These are phyloP conservation scores for Penicillium rolfsii DNA, from an alignment of 2,329 filamentous ascomycete genomes.

Conservation along the genomic window DNA sequence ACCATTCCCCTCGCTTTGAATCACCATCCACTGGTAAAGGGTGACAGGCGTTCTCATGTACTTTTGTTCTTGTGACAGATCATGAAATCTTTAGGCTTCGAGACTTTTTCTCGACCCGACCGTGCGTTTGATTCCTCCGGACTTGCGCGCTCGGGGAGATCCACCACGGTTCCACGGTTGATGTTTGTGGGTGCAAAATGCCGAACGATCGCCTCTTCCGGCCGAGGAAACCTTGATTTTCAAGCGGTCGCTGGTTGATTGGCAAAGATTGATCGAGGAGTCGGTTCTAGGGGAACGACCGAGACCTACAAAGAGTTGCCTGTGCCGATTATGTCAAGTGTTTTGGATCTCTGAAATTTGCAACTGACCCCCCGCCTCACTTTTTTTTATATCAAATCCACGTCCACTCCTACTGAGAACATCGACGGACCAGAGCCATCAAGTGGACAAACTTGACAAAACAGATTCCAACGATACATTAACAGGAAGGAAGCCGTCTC, in stretches of 20 bases:
- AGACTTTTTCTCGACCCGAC: not conserved
- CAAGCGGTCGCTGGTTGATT: not conserved
- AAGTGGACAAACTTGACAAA: not conserved
- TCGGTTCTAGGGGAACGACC: not conserved
- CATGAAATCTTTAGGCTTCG: not conserved
- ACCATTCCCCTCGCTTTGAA: not conserved
- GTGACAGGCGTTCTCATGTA: not conserved
- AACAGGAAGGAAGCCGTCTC: not conserved
- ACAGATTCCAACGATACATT: not conserved
- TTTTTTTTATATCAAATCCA: not conserved
- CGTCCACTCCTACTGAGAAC: not conserved
- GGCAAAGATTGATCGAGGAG: conserved; percentile 2
- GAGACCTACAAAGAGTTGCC: not conserved
- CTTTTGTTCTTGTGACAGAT: not conserved
- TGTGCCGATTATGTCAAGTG: not conserved
- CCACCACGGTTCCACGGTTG: conserved; percentile 23
- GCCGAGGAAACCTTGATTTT: conserved; percentile 22
- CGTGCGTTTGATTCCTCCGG: conserved; percentile 1
- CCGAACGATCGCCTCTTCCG: conserved; percentile 30
- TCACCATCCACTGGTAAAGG: not conserved
- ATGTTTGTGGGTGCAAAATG: conserved; percentile 2
- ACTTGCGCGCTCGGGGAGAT: conserved; percentile 8
- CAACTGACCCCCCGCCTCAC: not conserved
- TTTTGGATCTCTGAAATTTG: not conserved
- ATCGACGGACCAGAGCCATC: not conserved